Conservation (phyloP, 306 rosid genomes). For the Sicyos edulis region DNA sequence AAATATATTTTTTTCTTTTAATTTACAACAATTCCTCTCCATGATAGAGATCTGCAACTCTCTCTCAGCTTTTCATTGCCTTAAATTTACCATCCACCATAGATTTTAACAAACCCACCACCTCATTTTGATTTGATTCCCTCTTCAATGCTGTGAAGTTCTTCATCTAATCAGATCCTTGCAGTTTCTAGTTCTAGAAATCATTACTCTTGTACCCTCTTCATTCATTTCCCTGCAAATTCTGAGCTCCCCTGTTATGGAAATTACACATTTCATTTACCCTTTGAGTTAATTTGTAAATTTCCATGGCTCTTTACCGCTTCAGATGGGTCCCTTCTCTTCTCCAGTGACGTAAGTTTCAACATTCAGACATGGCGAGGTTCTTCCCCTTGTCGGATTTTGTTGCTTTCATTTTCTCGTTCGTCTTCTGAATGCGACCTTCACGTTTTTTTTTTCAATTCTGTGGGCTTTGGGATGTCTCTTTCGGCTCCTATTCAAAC, state of each 20-base stretch:
- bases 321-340: constrained; percentile 21
- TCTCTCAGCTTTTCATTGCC: constrained; percentile 10
- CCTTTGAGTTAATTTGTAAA: background rate
- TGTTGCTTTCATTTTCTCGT: constrained; percentile 8
- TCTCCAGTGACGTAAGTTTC: constrained; percentile 12
- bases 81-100: constrained; percentile 10
- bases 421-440: constrained; percentile 7
- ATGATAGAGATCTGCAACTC: constrained; percentile 11
- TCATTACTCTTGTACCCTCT: constrained; percentile 1
- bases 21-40: background rate
- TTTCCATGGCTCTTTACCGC: background rate
- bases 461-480: constrained; percentile 12
- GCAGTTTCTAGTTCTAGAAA: background rate
- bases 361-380: constrained; percentile 18
- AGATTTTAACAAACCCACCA: background rate
- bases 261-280: constrained; percentile 4
- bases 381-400: constrained; percentile 17
- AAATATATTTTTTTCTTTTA: no score
- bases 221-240: constrained; percentile 2
- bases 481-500: background rate
- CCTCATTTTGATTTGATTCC: constrained; percentile 1
- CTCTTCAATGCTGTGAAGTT: constrained; percentile 7
- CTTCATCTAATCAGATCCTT: background rate
- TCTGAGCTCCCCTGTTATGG: constrained; percentile 3
- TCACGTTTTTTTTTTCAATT: background rate